These are phyloP conservation scores for Apiospora hydei DNA, from an alignment of 2,329 filamentous ascomycete species.

Conservation along the genomic window DNA sequence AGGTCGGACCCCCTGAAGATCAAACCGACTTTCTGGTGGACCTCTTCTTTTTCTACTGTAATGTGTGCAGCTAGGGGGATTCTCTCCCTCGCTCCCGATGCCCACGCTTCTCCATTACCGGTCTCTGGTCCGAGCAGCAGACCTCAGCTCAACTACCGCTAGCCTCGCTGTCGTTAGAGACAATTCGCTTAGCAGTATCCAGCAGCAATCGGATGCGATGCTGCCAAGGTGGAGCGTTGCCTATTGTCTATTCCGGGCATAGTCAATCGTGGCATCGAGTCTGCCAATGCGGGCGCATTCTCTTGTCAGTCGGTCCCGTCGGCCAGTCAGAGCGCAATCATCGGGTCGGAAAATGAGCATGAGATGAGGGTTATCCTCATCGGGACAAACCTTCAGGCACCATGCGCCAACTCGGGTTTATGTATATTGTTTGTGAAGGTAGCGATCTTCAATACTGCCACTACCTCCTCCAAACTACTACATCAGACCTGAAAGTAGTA, in stretches of 20 bases:
- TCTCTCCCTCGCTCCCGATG: neutral
- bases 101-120: slow-evolving; percentile 3
- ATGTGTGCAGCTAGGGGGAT: neutral
- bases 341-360: neutral
- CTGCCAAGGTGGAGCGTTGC: neutral
- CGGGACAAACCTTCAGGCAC: neutral
- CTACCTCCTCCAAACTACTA: neutral
- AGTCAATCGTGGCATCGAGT: neutral
- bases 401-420: neutral
- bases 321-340: slow-evolving; percentile 2
- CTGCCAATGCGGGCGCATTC: neutral
- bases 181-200: neutral
- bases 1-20: slow-evolving; percentile 14
- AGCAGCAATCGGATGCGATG: neutral
- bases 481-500: neutral
- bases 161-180: slow-evolving; percentile 2
- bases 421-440: neutral
- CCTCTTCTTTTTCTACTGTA: neutral
- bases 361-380: neutral
- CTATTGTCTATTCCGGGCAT: neutral
- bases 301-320: neutral
- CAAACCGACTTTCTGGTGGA: slow-evolving; percentile 10
- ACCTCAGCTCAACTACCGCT: neutral
- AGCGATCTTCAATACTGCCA: neutral
- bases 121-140: neutral